Evolutionary conservation across 148 eudicot species (phyloP), one percentile per base, ranked within the genome.

Genomic region (Fagopyrum tataricum): DNA sequence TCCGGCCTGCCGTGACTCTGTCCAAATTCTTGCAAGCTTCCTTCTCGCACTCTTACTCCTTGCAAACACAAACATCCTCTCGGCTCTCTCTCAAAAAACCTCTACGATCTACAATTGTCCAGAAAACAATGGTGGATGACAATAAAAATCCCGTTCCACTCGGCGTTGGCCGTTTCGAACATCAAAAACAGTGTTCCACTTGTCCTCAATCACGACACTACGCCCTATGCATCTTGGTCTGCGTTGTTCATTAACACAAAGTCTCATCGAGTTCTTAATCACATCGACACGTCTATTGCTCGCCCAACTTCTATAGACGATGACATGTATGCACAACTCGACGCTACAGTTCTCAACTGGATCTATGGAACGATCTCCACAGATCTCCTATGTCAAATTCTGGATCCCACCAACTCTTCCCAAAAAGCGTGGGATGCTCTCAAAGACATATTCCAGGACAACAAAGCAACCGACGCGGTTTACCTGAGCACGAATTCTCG

Each of bases 351-450:
- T 0, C 74, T 78, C 3, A 70, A 75, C 51, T 83, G 86, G 85
- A 83, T 83, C 0, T 80, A 80, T 10, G 72, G 18, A 12, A 82
- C 77, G 0, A 80, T 83, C 7, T 83, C 86, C 1, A 11, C 11
- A 2, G 83, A 83, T 6, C 73, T 77, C 0, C 59, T 80, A 2
- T 24, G 41, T 23, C 76, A 77, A 23, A 80, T 78, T 13, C 23
- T 80, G 0, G 55, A 70, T 11, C 76, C 70, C 1, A 67, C 70
- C 52, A 20, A 77, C 8, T 80, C 64, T 0, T 73, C 70, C 3
- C 51, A 44, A 2, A 15, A 31, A 40, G 77, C 75, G 0, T 75
- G 75, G 77, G 56, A 43, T 0, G 58, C 73, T 1, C 18, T 82
- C 0, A 7, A 70, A 24, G 39, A 53, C 20, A 72, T 78, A 4